Conservation (phyloP, 2,329 filamentous ascomycete genomes). For the Emericellopsis cladophorae region DNA sequence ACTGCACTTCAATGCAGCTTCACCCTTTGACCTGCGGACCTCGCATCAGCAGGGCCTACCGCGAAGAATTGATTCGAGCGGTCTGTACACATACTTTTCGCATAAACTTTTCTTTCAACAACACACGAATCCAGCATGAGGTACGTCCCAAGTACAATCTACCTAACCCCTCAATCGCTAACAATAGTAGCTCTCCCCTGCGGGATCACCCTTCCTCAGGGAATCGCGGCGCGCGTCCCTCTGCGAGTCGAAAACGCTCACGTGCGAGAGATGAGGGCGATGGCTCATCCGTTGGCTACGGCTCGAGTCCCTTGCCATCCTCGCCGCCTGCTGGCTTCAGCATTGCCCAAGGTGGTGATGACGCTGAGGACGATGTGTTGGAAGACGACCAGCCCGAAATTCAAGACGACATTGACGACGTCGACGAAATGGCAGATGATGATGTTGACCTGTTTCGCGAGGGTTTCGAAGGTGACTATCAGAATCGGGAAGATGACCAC, state of each 20-base stretch:
- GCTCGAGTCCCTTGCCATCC: slow-evolving; percentile 53
- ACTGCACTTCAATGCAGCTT: no score
- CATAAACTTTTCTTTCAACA: no score
- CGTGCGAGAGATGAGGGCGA: slow-evolving; percentile 40
- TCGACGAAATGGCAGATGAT: slow-evolving; percentile 73
- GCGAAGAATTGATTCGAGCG: no score
- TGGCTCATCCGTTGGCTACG: slow-evolving; percentile 35
- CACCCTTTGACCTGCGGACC: no score
- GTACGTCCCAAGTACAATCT: no score
- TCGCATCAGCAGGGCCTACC: no score
- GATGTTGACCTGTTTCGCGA: slow-evolving; percentile 68
- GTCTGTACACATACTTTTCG: no score
- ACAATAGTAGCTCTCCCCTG: slow-evolving; percentile 58
- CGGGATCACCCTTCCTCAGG: slow-evolving; percentile 70
- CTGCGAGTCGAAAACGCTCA: slow-evolving; percentile 41
- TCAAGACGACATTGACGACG: slow-evolving; percentile 61
- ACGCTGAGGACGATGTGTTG: slow-evolving; percentile 59
- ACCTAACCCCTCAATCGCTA: background rate
- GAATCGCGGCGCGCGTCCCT: slow-evolving; percentile 55
- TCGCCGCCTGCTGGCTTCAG: slow-evolving; percentile 47
- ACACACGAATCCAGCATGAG: no score
- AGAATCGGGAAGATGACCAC: slow-evolving; percentile 49
- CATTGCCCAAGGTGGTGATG: slow-evolving; percentile 54
- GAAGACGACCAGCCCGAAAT: slow-evolving; percentile 59
- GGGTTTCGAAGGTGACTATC: slow-evolving; percentile 61